Evolutionary conservation across 2,329 filamentous ascomycete species (phyloP), one percentile per base, ranked within the genome.

Genomic region (Colletotrichum echinochloae): DNA sequence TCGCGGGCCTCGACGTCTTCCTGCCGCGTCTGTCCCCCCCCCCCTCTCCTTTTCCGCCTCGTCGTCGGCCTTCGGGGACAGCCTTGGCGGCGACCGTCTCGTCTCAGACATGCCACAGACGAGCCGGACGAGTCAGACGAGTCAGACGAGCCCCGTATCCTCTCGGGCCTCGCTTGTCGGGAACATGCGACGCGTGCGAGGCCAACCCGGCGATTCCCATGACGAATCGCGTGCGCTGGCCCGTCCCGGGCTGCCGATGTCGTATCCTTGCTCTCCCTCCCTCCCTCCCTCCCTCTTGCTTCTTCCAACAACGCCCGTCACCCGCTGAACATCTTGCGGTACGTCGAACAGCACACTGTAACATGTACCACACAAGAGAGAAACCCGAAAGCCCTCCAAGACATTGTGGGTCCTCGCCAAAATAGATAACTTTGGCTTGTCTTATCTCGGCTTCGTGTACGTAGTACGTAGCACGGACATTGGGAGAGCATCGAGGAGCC

Each of bases 261-360:
- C 51, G 4, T n/a, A 14, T 18, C 33, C 16, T 20, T 7, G n/a
- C n/a, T n/a, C n/a, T 9, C 18, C 3, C 7, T 41, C 18, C 26
- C n/a, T 9, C 30, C 7, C 18, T 9, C 41, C 9, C 7, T n/a
- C 20, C 20, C 9, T 18, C 44, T 20, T 11, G 44, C 55, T 41
- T 28, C 44, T 23, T 12, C 12, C 20, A 39, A 28, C 55, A 20
- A 12, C 14, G n/a, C 20, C 35, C 23, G 35, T 52, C 8, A n/a
- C 55, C 65, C 60, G 60, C 44, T 51, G 49, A 48, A 65, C 18
- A 44, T 68, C 52, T 57, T 12, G 62, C 51, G 23, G 12, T 20
- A 65, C 62, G 28, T 55, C 52, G 33, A 37, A 12, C 18, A 8
- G 20, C 52, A 35, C 12, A n/a, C n/a, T 18, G 3, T 9, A 20